Evolutionary conservation across 2,329 filamentous ascomycete species (phyloP), one percentile per base, ranked within the genome.

Genomic region (Talaromyces atroroseus): DNA sequence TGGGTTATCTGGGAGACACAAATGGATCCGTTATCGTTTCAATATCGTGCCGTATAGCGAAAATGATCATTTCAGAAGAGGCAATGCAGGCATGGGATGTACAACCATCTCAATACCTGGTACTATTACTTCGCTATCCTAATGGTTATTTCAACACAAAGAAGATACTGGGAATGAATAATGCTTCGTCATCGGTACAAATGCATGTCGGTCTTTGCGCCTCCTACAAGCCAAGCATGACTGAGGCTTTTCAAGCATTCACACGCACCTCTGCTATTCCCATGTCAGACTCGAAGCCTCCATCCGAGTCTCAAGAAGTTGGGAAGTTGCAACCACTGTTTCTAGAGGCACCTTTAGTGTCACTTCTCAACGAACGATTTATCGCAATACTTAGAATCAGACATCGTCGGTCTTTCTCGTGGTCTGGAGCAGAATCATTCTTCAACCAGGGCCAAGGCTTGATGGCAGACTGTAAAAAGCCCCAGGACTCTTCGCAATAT

Each of bases 151-250:
- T 76, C 32, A 74, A 75, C 2, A 74, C 88, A 49, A 79, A 86
- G 16, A 67, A 80, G 0, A 68, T 88, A 10, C 66, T 82, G 14
- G 65, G 69, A 0, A 68, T 74, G 54, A 66, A 78, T 55, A 67
- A 64, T 57, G 69, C 65, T 46, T 70, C 72, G 18, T 61, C 70
- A 49, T 42, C 57, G 66, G 61, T 83, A n/a, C 74, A 79, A 2
- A 86, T 92, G 67, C 81, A 84, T 6, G 78, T 94, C 23, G 88
- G 89, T 1, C 82, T 89, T 54, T 87, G 87, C 64, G 74, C 79
- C n/a, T 78, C 72, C 3, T 89, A 92, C 69, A 94, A 92, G 63
- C 89, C 90, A 0, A 82, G 81, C 0, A 52, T 79, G 1, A 62
- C 73, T 2, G 80, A 85, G 49, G 82, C 82, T 1, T 71, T 78